Evolutionary conservation across 2,329 filamentous ascomycete genomes (phyloP).

Genomic region (Apiospora kogelbergensis): DNA sequence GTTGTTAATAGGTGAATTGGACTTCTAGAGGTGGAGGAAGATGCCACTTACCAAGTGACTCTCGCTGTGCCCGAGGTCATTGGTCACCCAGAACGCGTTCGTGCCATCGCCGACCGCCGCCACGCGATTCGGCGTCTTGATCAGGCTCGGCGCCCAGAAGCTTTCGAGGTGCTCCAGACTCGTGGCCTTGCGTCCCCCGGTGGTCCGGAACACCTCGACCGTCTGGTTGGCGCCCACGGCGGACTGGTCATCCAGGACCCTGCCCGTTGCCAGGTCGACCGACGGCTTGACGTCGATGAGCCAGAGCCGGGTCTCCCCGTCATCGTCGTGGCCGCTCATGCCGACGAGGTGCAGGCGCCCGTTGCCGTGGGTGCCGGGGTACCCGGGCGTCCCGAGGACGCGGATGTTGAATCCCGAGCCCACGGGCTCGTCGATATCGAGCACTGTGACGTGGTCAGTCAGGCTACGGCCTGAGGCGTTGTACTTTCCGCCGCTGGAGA

Average conservation of each 20-base stretch:
- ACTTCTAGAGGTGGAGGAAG: not conserved
- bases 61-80: constrained; percentile 24
- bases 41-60: constrained; percentile 18
- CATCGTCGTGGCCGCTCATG: constrained; percentile 28
- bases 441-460: constrained; percentile 30
- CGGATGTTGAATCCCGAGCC: constrained; percentile 21
- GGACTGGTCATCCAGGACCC: constrained; percentile 15
- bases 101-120: constrained; percentile 19
- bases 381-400: constrained; percentile 23
- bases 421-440: constrained; percentile 32
- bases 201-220: constrained; percentile 20
- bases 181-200: constrained; percentile 9
- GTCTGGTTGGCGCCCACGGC: constrained; percentile 17
- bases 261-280: constrained; percentile 22
- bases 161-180: constrained; percentile 25
- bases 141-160: constrained; percentile 16
- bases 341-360: constrained; percentile 30
- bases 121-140: constrained; percentile 27
- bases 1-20: not conserved
- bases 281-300: constrained; percentile 28
- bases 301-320: constrained; percentile 22
- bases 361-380: constrained; percentile 31
- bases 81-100: constrained; percentile 25
- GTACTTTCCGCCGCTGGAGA: constrained; percentile 8
- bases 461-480: constrained; percentile 30